Base-by-base conservation (phyloP, 1,284 basidiomycete species). In the Cryptococcus sp. region DNA sequence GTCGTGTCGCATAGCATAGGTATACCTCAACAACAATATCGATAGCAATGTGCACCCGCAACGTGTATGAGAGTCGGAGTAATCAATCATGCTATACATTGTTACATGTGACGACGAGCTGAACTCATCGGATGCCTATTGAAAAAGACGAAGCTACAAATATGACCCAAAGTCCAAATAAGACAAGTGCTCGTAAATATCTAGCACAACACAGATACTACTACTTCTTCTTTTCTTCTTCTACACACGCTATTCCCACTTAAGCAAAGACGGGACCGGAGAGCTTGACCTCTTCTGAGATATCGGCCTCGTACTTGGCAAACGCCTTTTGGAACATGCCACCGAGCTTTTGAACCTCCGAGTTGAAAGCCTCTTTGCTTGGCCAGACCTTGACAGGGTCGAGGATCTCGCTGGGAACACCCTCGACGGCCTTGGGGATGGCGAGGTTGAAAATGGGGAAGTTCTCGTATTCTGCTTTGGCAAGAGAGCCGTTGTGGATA, bases 241-340 rank as follows among this genome's bases (percentile, higher is more conserved):
- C 7, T 15, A 44, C n/a, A 19, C 41, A 8, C 13, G 22, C 41
- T 16, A 6, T 16, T 44, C 41, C 41, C 41, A 41, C 54, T 43
- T 51, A 60, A 26, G 58, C 59, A 47, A 72, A 64, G 50, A 74
- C 67, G 23, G 92, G 93, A 46, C 91, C 92, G 46, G 91, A 89
- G 64, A 84, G 74, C 74, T 87, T 83, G 57, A 94, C 89, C 77
- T 87, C 87, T 66, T 83, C 82, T 44, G 86, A 84, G 20, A 94
- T 89, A 66, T 91, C 91, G 66, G 82, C 83, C 81, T 93, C 89
- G 76, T 95, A 96, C 76, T 93, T 80, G 68, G 86, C 86, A 78
- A 94, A 95, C 51, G 92, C 93, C 81, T 89, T 91, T 76, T 83
- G 82, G 86, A 96, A 97, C 93, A 96, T 95, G 66, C 85, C 85